Conservation (phyloP, 2,329 filamentous ascomycete species). For the Myriosclerotinia curreyana region DNA sequence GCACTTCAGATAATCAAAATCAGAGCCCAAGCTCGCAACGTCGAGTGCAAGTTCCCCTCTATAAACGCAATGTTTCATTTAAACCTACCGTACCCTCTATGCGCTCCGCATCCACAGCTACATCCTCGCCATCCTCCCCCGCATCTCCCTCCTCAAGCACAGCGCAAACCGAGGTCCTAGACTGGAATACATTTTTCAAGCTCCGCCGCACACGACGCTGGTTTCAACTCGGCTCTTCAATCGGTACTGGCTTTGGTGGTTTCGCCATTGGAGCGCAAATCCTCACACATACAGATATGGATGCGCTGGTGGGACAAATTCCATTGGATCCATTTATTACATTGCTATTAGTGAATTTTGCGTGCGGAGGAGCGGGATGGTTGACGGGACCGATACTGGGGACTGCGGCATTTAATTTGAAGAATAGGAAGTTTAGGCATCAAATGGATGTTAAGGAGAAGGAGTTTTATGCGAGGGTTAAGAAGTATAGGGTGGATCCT, state of each 20-base stretch:
- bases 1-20: constrained; percentile 14
- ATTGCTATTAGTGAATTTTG: constrained; percentile 74
- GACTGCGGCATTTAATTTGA: constrained; percentile 71
- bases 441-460: constrained; percentile 88
- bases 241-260: constrained; percentile 59
- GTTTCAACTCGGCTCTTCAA: constrained; percentile 76
- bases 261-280: constrained; percentile 62
- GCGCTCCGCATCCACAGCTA: constrained; percentile 29
- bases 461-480: constrained; percentile 88
- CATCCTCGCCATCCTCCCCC: constrained; percentile 18
- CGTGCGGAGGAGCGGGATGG: constrained; percentile 81
- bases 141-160: constrained; percentile 16
- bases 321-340: constrained; percentile 87
- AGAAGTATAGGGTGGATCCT: constrained; percentile 88
- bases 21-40: constrained; percentile 22
- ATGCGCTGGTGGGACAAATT: constrained; percentile 66
- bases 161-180: constrained; percentile 42
- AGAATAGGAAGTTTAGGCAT: constrained; percentile 66
- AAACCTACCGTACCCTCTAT: constrained; percentile 22
- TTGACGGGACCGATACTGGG: constrained; percentile 80
- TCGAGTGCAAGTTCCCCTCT: constrained; percentile 32
- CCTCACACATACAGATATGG: constrained; percentile 68
- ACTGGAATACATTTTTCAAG: constrained; percentile 92
- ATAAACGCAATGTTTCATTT: constrained; percentile 36
- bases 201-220: constrained; percentile 82